Base-by-base conservation (phyloP, 164 flowering plant species). In the Santalum album region DNA sequence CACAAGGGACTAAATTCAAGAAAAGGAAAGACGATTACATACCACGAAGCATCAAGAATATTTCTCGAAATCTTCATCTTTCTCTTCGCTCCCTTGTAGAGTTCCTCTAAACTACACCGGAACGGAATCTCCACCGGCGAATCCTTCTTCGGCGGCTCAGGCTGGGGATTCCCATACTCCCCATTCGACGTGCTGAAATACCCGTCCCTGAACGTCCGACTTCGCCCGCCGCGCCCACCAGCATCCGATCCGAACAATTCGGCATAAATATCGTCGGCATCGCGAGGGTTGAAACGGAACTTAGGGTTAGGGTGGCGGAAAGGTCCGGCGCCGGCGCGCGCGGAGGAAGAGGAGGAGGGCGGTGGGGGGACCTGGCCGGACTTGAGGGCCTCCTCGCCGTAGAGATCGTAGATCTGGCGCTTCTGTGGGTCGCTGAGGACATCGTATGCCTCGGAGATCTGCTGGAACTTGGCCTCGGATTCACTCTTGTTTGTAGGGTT, bases 321-420 rank as follows among this genome's bases (percentile, higher is more conserved):
- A 39, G 19, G 25, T 5, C 22, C 16, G 16, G 42, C 42, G 42
- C 3, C 3, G 12, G 42, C 42, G 14, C 12, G 3, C 15, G 42
- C 42, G 16, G 42, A 38, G 42, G 42, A 10, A 35, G 73, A 49
- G 15, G 72, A 12, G 0, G 24, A 1, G 2, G 69, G 55, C 2
- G 75, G 74, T 17, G 79, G 74, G 0, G 80, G 87, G 23, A 76
- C 58, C 19, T 72, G 72, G 7, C 86, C 87, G 21, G 90, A 81
- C 60, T 81, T 81, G 27, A 85, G 66, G 1, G 69, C 88, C 51
- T 87, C 92, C 65, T 81, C 92, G 21, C 88, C 90, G 55, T 79
- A 81, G 15, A 68, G 71, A 63, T 87, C 90, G 72, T 87, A 85
- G 88, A 87, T 81, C 82, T 77, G 90, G 36, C 96, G 84, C 72